Evolutionary conservation across 2,329 filamentous ascomycete genomes (phyloP).

Genomic region (Alternaria arborescens): DNA sequence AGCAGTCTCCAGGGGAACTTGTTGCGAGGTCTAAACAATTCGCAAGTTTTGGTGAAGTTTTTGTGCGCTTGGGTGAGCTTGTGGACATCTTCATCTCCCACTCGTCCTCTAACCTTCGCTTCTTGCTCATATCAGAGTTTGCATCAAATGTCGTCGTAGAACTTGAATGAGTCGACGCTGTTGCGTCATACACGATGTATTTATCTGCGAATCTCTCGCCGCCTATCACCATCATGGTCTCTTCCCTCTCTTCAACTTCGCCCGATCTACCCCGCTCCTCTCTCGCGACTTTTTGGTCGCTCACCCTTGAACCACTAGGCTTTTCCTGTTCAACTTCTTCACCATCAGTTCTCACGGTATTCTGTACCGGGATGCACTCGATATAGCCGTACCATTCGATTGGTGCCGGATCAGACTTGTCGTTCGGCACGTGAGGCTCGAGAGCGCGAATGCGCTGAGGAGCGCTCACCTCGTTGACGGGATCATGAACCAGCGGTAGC

Average conservation of each 20-base stretch:
- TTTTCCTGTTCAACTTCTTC: neutral
- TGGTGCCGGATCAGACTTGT: neutral
- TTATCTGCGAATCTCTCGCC: neutral
- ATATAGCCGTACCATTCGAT: constrained; percentile 8
- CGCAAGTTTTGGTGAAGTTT: neutral
- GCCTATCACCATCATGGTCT: neutral
- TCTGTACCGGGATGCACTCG: neutral
- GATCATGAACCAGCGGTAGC: too few species aligned
- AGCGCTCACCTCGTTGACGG: too few species aligned
- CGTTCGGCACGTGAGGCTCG: neutral
- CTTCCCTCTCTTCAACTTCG: neutral
- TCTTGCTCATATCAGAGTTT: neutral
- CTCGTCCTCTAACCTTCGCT: neutral
- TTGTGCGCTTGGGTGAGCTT: neutral
- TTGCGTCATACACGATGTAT: neutral
- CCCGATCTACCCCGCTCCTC: rapidly evolving
- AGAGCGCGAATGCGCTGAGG: neutral
- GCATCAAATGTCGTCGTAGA: neutral
- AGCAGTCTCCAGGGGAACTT: neutral
- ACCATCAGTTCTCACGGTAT: neutral
- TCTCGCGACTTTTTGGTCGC: neutral
- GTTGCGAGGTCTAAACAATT: too few species aligned
- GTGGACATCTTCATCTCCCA: neutral
- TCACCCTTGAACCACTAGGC: rapidly evolving
- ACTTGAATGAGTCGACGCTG: neutral